Evolutionary conservation across 2,329 filamentous ascomycete genomes (phyloP).

Genomic region (Apiospora phragmitis): DNA sequence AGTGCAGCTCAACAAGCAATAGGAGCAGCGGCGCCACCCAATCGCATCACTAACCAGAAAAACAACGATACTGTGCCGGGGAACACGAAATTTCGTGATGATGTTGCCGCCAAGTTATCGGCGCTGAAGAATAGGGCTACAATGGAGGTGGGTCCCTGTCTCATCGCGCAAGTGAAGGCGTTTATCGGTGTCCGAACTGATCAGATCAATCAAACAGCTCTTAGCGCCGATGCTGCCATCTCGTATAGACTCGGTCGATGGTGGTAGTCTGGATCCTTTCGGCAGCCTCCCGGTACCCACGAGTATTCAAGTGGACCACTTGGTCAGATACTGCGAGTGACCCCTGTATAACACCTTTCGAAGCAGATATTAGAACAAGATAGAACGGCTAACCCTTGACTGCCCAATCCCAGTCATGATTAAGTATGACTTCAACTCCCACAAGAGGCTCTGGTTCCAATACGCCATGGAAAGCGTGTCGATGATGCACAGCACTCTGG

Average conservation of each 20-base stretch:
- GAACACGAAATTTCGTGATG: neutral
- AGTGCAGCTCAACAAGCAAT: neutral
- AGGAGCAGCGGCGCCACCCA: neutral
- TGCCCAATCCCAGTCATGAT: neutral
- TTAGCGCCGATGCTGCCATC: neutral
- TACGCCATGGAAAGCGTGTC: constrained; percentile 15
- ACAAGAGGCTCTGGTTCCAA: constrained; percentile 12
- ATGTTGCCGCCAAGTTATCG: neutral
- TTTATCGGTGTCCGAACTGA: neutral
- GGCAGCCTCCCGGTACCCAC: constrained; percentile 4
- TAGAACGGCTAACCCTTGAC: neutral
- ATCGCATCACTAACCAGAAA: neutral
- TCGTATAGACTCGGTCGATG: neutral
- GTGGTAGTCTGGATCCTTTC: constrained; percentile 11
- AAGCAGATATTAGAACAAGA: neutral
- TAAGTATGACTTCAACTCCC: constrained; percentile 12
- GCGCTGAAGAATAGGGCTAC: neutral
- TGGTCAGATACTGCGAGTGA: constrained; percentile 14
- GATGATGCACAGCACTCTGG: constrained; percentile 17
- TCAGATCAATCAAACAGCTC: neutral
- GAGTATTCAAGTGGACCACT: constrained; percentile 6
- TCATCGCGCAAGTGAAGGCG: neutral
- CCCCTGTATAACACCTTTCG: neutral
- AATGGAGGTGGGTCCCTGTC: neutral
- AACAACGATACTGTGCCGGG: neutral